Conservation (phyloP, 139 green algal species). For the Gonium pectorale region DNA sequence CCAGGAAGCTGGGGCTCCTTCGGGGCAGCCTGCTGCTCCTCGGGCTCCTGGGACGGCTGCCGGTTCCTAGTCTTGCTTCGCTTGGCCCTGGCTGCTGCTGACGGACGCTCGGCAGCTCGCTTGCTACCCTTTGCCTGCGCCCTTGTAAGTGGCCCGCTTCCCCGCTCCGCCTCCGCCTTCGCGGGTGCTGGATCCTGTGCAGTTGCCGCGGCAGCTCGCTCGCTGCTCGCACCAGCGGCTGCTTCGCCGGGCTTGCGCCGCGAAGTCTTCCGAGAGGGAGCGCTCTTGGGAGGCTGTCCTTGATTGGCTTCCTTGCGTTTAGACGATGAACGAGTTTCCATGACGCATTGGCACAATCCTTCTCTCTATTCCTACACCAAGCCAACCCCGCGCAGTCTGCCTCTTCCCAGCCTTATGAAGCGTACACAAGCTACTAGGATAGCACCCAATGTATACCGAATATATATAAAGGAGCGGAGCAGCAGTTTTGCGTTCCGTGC, state of each 20-base stretch:
- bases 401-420: too few species aligned
- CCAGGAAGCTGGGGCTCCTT: neutral
- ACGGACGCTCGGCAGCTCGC: neutral
- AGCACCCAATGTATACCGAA: too few species aligned
- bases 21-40: neutral
- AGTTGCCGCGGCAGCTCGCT: neutral
- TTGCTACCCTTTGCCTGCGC: too few species aligned
- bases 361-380: too few species aligned
- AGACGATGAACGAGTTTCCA: slow-evolving; percentile 54
- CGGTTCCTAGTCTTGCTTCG: neutral
- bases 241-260: slow-evolving; percentile 9
- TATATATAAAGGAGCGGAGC: too few species aligned
- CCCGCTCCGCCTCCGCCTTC: slow-evolving; percentile 19
- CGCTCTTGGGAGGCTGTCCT: slow-evolving; percentile 14
- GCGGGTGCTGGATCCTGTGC: neutral
- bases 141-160: too few species aligned
- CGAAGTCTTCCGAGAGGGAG: slow-evolving; percentile 40
- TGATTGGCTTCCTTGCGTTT: slow-evolving; percentile 59
- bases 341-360: too few species aligned
- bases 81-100: neutral
- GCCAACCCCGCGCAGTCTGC: too few species aligned
- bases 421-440: too few species aligned
- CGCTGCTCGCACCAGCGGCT: neutral
- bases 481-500: too few species aligned
- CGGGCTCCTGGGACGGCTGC: neutral